Base-by-base conservation (phyloP, 2,329 filamentous ascomycete genomes). In the Pseudogymnoascus sp. region DNA sequence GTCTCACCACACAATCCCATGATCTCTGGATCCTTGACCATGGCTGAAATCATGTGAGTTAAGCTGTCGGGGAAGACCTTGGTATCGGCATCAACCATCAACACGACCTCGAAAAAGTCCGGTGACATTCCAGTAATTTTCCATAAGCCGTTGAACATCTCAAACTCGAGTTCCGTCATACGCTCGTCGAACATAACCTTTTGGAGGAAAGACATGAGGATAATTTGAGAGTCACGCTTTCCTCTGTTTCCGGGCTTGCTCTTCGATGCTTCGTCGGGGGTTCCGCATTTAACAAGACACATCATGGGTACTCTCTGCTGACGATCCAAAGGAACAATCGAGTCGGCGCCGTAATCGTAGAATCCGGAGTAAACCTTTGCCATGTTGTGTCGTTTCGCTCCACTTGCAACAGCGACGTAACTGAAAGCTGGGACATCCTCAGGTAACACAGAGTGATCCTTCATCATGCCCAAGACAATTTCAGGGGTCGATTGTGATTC, bases 151-250 rank as follows among this genome's bases (percentile, higher is more conserved):
- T 97, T 99, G 80, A 99, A 99, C 90, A 99, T 97, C 73, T 99
- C 94, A 71, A 91, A 99, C 74, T 99, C 94, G 59, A 99, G 87
- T 75, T 99, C 93, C 15, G 95, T 99, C 94, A 99, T 99, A 64
- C 94, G 89, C 77, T 99, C 95, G 73, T 99, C 94, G 70, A 99
- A 99, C 94, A 99, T 99, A 71, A 99, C 94, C 78, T 99, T 99
- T 73, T 99, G 94, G 68, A 99, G 78, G 82, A 99, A 99, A 4
- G 92, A 97, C 94, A 99, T 99, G 67, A 99, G 82, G 68, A 99
- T 94, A 71, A 99, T 97, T 75, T 99, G 94, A 78, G 91, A 96
- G 81, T 99, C 94, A 73, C 94, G 90, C 81, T 99, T 99, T 75
- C 94, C 95, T 76, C 94, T 86, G 76, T 99, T 99, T 69, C 94